Conservation (phyloP, 495 filamentous ascomycete species). For the Symbiotaphrina buchneri region DNA sequence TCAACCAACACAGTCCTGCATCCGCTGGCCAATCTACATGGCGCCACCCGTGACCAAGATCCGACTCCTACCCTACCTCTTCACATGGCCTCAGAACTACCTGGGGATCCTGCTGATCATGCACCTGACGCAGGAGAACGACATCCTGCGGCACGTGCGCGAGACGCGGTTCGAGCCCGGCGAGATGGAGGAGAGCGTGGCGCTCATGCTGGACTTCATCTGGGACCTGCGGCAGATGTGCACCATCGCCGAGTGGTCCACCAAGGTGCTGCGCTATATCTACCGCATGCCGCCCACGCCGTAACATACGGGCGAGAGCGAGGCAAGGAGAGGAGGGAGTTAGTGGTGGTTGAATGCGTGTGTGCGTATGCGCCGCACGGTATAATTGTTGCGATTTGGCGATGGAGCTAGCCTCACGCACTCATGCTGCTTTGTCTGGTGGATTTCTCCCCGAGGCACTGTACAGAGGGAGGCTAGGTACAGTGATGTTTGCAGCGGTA, state of each 20-base stretch:
- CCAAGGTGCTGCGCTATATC: no score
- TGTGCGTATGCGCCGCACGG: no score
- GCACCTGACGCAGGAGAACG: conserved; percentile 23
- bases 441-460: no score
- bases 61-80: conserved; percentile 28
- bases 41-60: conserved; percentile 29
- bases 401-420: no score
- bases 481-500: no score
- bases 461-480: no score
- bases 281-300: no score
- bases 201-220: conserved; percentile 6
- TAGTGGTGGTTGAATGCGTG: no score
- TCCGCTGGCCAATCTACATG: conserved; percentile 34
- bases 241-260: conserved; percentile 3
- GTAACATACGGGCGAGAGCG: no score
- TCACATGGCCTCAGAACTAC: conserved; percentile 31
- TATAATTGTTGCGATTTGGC: no score
- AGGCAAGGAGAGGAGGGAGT: no score
- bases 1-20: conserved; percentile 8
- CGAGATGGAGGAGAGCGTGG: conserved; percentile 4
- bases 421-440: no score
- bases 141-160: conserved; percentile 21
- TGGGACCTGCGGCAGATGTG: conserved; percentile 4
- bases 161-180: conserved; percentile 3
- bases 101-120: conserved; percentile 30